Evolutionary conservation across 441 rosid genomes (phyloP).

Genomic region (Mallotus japonicus): DNA sequence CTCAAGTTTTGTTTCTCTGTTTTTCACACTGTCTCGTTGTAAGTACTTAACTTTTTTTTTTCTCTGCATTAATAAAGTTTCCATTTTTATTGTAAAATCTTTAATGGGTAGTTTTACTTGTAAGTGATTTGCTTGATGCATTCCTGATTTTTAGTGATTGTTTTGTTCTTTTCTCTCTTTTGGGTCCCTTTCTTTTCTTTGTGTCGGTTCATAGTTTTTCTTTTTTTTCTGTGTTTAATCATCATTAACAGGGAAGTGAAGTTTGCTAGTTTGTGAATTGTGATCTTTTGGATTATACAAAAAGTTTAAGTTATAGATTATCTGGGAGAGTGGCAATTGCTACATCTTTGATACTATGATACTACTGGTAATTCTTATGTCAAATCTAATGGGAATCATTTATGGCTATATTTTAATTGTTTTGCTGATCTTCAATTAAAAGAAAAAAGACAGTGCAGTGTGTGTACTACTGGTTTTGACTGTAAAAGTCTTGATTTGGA

Average conservation of each 20-base stretch:
- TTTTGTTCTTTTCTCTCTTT: constrained; percentile 1
- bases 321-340: not conserved
- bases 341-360: too few relatives aligned
- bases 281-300: too few relatives aligned
- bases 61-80: constrained; percentile 4
- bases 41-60: not conserved
- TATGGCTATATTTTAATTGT: not conserved
- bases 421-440: constrained; percentile 8
- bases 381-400: not conserved
- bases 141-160: constrained; percentile 7
- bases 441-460: not conserved
- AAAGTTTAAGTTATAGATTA: too few relatives aligned
- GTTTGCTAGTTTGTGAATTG: constrained; percentile 3
- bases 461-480: not conserved
- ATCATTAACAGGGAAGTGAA: constrained; percentile 6
- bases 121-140: not conserved
- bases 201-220: constrained; percentile 1
- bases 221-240: constrained; percentile 2
- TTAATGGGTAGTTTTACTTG: not conserved
- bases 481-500: not conserved
- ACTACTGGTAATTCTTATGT: not conserved
- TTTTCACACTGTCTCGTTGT: not conserved
- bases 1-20: not conserved
- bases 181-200: not conserved
- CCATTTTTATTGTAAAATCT: not conserved